Evolutionary conservation across 1,139 yeast species (phyloP).

Genomic region (Geotrichum citri-aurantii): DNA sequence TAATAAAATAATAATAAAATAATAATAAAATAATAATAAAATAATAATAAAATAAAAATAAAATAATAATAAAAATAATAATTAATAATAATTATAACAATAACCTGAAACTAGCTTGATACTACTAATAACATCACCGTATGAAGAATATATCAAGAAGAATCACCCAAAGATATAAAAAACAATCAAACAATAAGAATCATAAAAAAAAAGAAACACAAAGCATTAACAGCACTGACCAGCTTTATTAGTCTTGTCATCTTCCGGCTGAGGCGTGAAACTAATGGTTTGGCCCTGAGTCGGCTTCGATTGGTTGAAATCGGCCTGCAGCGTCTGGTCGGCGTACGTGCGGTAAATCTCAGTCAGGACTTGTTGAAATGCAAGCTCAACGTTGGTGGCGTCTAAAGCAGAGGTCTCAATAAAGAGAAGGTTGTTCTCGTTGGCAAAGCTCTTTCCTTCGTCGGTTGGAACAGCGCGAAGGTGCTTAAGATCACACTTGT

Average conservation of each 20-base stretch:
- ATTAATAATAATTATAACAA: background rate
- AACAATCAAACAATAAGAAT: conserved; percentile 7
- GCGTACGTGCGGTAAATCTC: conserved; percentile 81
- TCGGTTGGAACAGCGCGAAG: conserved; percentile 96
- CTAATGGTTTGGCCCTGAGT: conserved; percentile 82
- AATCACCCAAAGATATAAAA: background rate
- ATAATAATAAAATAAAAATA: too few species aligned
- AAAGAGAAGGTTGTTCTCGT: conserved; percentile 84
- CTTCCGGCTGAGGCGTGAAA: conserved; percentile 90
- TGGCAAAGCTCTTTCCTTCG: conserved; percentile 91
- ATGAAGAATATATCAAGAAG: background rate
- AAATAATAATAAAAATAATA: too few species aligned
- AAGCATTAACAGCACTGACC: conserved; percentile 43
- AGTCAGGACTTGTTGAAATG: conserved; percentile 86
- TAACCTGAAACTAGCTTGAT: background rate
- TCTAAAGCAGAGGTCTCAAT: conserved; percentile 97
- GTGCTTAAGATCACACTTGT: conserved; percentile 93
- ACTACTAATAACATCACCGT: background rate
- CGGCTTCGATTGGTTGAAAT: conserved; percentile 46
- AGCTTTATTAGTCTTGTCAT: conserved; percentile 61
- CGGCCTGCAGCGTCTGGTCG: conserved; percentile 40
- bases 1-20: background rate
- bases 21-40: too few species aligned
- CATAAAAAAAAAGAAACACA: background rate
- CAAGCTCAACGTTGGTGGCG: conserved; percentile 89